Conservation (phyloP, 495 filamentous ascomycete species). For the Neurospora terricola region DNA sequence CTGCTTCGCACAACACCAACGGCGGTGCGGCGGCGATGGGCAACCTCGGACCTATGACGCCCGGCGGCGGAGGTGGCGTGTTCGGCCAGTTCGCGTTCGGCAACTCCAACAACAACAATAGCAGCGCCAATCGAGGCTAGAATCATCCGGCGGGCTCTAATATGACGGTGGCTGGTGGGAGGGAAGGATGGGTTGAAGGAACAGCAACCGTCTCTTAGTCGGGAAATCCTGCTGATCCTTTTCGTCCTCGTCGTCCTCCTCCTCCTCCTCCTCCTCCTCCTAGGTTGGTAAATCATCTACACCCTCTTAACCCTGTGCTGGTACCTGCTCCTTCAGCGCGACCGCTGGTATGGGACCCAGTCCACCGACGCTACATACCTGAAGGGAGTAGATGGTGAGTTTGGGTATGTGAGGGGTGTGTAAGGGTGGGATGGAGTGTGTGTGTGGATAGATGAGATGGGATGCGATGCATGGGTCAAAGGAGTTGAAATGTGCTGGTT, state of each 20-base stretch:
- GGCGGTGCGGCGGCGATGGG: slow-evolving; percentile 11
- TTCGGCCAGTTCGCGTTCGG: slow-evolving; percentile 47
- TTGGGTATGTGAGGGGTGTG: background rate
- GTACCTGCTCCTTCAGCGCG: background rate
- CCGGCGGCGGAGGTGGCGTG: slow-evolving; percentile 56
- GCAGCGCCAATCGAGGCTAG: background rate
- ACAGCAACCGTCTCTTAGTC: background rate
- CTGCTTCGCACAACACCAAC: slow-evolving; percentile 38
- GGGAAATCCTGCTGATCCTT: background rate
- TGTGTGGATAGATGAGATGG: background rate
- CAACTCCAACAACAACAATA: slow-evolving; percentile 5
- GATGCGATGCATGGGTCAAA: background rate
- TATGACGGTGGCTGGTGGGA: background rate
- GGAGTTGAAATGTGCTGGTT: background rate
- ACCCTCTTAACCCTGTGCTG: background rate
- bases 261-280: background rate
- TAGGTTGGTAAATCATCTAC: background rate
- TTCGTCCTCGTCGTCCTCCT: background rate
- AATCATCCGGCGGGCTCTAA: background rate
- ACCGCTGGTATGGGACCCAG: background rate
- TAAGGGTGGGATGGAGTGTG: background rate
- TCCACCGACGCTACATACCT: background rate
- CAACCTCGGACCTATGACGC: slow-evolving; percentile 55
- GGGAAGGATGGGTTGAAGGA: background rate
- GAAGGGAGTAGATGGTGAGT: background rate